Evolutionary conservation across 164 flowering plant genomes (phyloP), one percentile per base, ranked within the genome.

Genomic region (Annona squamosa): DNA sequence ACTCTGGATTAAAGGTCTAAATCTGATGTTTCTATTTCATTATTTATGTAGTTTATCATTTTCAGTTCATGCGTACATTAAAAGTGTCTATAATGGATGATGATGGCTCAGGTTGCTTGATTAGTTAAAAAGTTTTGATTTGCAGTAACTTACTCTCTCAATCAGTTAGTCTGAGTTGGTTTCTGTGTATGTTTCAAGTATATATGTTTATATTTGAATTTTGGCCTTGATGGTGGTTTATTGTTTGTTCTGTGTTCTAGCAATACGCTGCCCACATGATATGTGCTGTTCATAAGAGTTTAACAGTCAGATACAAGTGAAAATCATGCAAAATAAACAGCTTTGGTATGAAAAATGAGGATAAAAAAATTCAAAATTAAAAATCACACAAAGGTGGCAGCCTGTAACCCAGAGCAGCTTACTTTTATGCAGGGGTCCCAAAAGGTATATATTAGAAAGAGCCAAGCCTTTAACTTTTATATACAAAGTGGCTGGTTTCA

Each of bases 1-100:
- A 82, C 73, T 80, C 85, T 4, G 80, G 73, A 13, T 71, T 71
- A 71, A 78, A 81, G 83, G 82, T 80, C 64, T 48, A 63, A 5
- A 64, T 37, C 62, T 62, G n/a, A 4, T 43, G 13, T 66, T 42
- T 66, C 43, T 43, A 66, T 42, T 66, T 42, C 43, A 42, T 42
- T 42, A 9, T 19, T 12, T 42, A 13, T 43, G 16, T 9, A 9
- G 9, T 52, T 52, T 4, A 52, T 26, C 37, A 52, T 52, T 52
- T 52, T 52, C 13, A 1, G 10, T 52, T 52, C 59, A 52, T 52
- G 59, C 13, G 59, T 52, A 16, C 10, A 2, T 52, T 52, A 52
- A 10, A 37, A 19, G 37, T 59, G 41, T 5, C 42, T 64, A 64
- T 64, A 6, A 41, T 18, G 37, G 26, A 64, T 7, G 67, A 64